These are phyloP conservation scores for Corynespora cassiicola DNA, from an alignment of 2,329 filamentous ascomycete genomes.

Conservation along the genomic window DNA sequence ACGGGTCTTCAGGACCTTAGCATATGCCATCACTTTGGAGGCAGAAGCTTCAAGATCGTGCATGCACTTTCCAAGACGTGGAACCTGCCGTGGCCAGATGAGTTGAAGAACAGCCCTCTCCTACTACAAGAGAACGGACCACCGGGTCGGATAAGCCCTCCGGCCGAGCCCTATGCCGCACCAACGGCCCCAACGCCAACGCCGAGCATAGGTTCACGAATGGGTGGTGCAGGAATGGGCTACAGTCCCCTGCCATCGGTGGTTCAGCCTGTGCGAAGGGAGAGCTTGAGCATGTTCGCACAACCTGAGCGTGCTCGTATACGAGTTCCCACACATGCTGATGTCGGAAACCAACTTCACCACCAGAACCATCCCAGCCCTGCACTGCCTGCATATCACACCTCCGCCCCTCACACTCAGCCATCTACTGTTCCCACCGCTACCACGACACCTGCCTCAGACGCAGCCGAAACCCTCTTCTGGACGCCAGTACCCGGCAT, in stretches of 20 bases:
- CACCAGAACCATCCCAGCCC: constrained; percentile 14
- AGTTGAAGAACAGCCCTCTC: constrained; percentile 31
- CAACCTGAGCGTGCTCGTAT: constrained; percentile 12
- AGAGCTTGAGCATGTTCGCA: constrained; percentile 41
- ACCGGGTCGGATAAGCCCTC: constrained; percentile 24
- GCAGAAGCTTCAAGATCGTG: constrained; percentile 51
- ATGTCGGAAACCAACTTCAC: constrained; percentile 20
- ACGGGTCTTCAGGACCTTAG: constrained; percentile 51
- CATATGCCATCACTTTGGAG: constrained; percentile 52
- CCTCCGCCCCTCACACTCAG: constrained; percentile 22
- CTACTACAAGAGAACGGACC: constrained; percentile 24
- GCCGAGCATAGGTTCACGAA: constrained; percentile 13
- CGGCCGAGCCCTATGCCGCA: constrained; percentile 24
- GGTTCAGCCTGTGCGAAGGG: constrained; percentile 20
- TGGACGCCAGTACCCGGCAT: constrained; percentile 50
- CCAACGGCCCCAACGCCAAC: constrained; percentile 10
- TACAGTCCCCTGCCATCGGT: constrained; percentile 7
- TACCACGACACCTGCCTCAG: constrained; percentile 15
- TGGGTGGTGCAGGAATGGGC: constrained; percentile 11
- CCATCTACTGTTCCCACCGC: constrained; percentile 18
- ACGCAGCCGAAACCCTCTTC: constrained; percentile 30
- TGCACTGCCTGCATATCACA: constrained; percentile 18
- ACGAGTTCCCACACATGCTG: constrained; percentile 23
- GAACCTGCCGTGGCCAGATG: constrained; percentile 51
- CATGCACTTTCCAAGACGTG: constrained; percentile 50